Evolutionary conservation across 257 asterid genomes (phyloP).

Genomic region (Lycium barbarum): DNA sequence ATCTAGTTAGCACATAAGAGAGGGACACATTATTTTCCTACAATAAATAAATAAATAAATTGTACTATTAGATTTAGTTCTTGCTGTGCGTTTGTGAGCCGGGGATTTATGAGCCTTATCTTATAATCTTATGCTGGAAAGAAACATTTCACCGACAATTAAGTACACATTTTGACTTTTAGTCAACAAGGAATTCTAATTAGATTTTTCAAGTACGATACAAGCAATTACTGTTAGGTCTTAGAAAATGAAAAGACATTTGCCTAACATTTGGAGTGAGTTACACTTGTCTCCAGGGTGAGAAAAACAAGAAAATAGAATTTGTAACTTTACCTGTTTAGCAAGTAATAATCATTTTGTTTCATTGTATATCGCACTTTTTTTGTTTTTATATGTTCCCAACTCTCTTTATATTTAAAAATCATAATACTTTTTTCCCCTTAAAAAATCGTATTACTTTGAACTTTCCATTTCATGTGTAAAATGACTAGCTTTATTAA

Average conservation of each 20-base stretch:
- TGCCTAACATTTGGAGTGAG: not conserved
- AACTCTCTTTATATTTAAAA: too few relatives aligned
- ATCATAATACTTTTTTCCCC: too few relatives aligned
- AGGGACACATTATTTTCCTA: too few relatives aligned
- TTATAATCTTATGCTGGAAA: not conserved
- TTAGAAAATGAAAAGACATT: not conserved
- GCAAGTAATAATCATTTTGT: not conserved
- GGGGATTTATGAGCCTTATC: too few relatives aligned
- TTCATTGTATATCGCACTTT: not conserved
- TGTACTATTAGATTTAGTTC: too few relatives aligned
- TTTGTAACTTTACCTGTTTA: not conserved
- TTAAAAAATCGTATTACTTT: too few relatives aligned
- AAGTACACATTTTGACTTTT: not conserved
- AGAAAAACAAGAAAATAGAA: not conserved
- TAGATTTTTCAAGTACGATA: not conserved
- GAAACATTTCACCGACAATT: not conserved
- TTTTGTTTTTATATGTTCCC: too few relatives aligned
- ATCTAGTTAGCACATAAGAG: too few relatives aligned
- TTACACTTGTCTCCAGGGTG: not conserved
- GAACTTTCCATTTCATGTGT: not conserved
- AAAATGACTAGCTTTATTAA: too few relatives aligned
- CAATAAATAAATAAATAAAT: too few relatives aligned
- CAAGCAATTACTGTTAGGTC: not conserved
- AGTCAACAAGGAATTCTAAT: not conserved
- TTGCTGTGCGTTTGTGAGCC: too few relatives aligned